A percentile compares a stretch with the other conserved stretches of the same genome.
phyloP scores from a whole-genome alignment of 495 filamentous ascomycete genomes.

The Neurospora intermedia region DNA sequence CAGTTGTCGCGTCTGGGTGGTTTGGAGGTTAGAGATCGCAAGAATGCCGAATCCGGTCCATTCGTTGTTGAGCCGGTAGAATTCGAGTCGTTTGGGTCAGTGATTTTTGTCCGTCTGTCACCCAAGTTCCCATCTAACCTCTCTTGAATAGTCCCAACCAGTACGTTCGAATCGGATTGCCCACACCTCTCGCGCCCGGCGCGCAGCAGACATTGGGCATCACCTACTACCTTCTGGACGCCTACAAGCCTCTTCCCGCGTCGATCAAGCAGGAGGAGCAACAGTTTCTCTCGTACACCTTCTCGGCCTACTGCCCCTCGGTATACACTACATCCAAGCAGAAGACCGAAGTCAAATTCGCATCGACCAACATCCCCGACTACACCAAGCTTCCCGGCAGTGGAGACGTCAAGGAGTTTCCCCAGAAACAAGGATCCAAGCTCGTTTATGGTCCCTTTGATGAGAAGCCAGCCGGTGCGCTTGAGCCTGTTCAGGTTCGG shows the following conservation, averaged over 20 bases:
- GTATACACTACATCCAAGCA: constrained; percentile 81
- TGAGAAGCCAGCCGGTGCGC: constrained; percentile 60
- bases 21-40: constrained; percentile 85
- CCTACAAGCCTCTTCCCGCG: constrained; percentile 69
- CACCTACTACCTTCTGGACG: constrained; percentile 64
- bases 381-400: constrained; percentile 62
- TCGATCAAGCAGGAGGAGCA: constrained; percentile 67
- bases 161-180: constrained; percentile 75
- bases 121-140: constrained; percentile 1
- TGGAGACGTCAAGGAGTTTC: constrained; percentile 53
- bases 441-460: constrained; percentile 91
- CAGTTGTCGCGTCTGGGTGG: constrained; percentile 68
- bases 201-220: constrained; percentile 79
- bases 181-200: constrained; percentile 60
- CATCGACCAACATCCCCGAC: constrained; percentile 66
- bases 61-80: constrained; percentile 60
- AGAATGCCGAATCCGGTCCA: constrained; percentile 51
- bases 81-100: constrained; percentile 51
- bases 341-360: constrained; percentile 93
- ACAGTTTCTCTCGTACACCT: constrained; percentile 76
- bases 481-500: constrained; percentile 63
- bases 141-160: constrained; percentile 51
- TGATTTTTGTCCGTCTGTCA: background rate
- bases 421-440: constrained; percentile 70
- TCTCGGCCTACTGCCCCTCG: constrained; percentile 71